Evolutionary conservation across 2,329 filamentous ascomycete genomes (phyloP).

Genomic region (Hymenotorrendiella dingleyae): DNA sequence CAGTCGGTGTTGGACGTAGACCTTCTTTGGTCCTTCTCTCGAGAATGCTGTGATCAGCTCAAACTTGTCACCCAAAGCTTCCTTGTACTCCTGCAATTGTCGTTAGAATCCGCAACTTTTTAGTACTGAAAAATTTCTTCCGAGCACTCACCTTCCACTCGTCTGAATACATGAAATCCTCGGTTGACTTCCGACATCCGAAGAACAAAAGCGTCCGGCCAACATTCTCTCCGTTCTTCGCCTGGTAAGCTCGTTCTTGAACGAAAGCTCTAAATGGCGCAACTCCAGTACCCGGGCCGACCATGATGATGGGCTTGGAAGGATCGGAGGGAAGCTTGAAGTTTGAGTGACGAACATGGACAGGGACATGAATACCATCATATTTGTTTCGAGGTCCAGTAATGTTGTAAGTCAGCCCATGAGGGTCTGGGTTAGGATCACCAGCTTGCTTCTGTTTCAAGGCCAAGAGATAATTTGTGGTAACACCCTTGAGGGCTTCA

Average conservation of each 20-base stretch:
- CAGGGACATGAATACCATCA: constrained; percentile 87
- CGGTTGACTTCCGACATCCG: constrained; percentile 78
- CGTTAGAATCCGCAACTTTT: constrained; percentile 14
- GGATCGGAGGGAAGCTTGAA: constrained; percentile 98
- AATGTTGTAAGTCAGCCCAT: constrained; percentile 81
- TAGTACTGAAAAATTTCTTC: not conserved
- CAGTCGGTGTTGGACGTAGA: constrained; percentile 93
- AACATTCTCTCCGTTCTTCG: constrained; percentile 71
- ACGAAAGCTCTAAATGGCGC: constrained; percentile 94
- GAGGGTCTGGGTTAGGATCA: constrained; percentile 72
- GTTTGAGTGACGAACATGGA: constrained; percentile 96
- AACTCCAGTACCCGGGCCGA: constrained; percentile 93
- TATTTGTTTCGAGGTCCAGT: constrained; percentile 93
- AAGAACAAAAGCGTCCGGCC: constrained; percentile 91
- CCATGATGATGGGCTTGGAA: constrained; percentile 88
- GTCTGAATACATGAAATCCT: constrained; percentile 87
- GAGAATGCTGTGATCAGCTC: constrained; percentile 92
- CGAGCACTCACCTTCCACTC: constrained; percentile 78
- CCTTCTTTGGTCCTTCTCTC: constrained; percentile 78
- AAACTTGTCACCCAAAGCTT: constrained; percentile 80
- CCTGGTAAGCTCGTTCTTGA: constrained; percentile 84
- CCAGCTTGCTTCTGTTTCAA: constrained; percentile 96
- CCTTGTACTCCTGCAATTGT: constrained; percentile 64
- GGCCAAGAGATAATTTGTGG: constrained; percentile 92
- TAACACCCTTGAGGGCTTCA: constrained; percentile 78